Evolutionary conservation across 2,329 filamentous ascomycete species (phyloP).

Genomic region (Talaromyces pinophilus): DNA sequence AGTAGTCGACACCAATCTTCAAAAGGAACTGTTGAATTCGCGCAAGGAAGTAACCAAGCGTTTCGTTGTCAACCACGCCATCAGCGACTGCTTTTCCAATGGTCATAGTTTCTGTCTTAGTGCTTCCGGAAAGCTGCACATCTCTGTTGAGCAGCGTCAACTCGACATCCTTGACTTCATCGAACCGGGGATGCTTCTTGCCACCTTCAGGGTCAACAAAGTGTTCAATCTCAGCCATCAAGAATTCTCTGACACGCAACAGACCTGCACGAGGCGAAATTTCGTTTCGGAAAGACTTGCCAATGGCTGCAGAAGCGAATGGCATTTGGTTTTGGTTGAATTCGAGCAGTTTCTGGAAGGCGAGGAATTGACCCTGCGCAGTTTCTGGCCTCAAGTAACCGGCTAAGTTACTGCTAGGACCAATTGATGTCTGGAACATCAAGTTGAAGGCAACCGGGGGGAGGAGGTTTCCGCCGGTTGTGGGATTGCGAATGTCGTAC

Average conservation of each 20-base stretch:
- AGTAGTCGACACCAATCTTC: conserved; percentile 81
- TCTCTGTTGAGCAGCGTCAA: conserved; percentile 81
- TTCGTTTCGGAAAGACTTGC: conserved; percentile 97
- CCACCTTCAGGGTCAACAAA: conserved; percentile 92
- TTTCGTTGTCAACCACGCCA: conserved; percentile 92
- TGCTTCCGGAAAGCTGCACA: conserved; percentile 84
- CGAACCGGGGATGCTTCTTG: conserved; percentile 90
- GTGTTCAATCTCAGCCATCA: conserved; percentile 99
- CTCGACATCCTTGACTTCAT: conserved; percentile 80
- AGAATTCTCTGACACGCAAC: conserved; percentile 89
- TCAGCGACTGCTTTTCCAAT: conserved; percentile 84
- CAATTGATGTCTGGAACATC: conserved; percentile 97
- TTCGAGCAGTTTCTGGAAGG: conserved; percentile 93
- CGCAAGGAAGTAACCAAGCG: conserved; percentile 93
- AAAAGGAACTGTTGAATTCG: conserved; percentile 88
- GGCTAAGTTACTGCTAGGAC: conserved; percentile 81
- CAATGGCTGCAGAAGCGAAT: conserved; percentile 94
- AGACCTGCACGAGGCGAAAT: conserved; percentile 92
- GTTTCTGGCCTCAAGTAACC: conserved; percentile 92
- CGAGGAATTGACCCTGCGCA: conserved; percentile 96
- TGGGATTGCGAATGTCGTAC: conserved; percentile 86
- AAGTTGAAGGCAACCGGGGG: conserved; percentile 93
- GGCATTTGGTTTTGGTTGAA: conserved; percentile 96
- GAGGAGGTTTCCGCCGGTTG: conserved; percentile 72
- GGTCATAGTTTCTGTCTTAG: conserved; percentile 68